Conservation (phyloP, 2,329 filamentous ascomycete genomes). For the Erysiphe pulchra region DNA sequence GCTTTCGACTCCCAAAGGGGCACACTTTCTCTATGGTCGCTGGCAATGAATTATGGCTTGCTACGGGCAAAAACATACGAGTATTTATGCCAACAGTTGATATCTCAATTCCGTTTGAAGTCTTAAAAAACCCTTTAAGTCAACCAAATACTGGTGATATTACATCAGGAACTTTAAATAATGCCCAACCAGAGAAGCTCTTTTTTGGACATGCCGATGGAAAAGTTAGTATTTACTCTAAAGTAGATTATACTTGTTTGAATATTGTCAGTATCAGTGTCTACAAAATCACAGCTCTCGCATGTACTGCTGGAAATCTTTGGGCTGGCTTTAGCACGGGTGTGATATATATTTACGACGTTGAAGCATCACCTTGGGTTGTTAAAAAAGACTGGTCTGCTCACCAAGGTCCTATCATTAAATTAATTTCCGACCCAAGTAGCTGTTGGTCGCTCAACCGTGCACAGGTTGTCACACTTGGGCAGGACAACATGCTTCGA, state of each 20-base stretch:
- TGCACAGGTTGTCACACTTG: slow-evolving; percentile 63
- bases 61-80: slow-evolving; percentile 63
- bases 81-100: slow-evolving; percentile 53
- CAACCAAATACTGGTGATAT: slow-evolving; percentile 62
- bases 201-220: slow-evolving; percentile 86
- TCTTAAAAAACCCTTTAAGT: slow-evolving; percentile 42
- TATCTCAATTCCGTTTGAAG: slow-evolving; percentile 45
- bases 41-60: slow-evolving; percentile 70
- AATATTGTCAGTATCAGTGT: slow-evolving; percentile 64
- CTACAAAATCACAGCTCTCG: slow-evolving; percentile 81
- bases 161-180: slow-evolving; percentile 55
- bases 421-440: slow-evolving; percentile 51
- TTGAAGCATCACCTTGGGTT: slow-evolving; percentile 55
- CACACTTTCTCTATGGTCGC: slow-evolving; percentile 76
- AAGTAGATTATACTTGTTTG: slow-evolving; percentile 48
- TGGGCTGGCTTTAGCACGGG: slow-evolving; percentile 94
- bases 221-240: slow-evolving; percentile 79
- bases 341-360: slow-evolving; percentile 82
- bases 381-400: slow-evolving; percentile 89
- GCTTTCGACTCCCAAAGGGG: slow-evolving; percentile 52
- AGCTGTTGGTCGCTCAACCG: slow-evolving; percentile 69
- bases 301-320: slow-evolving; percentile 54
- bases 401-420: slow-evolving; percentile 59
- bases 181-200: slow-evolving; percentile 48
- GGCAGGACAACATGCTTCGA: slow-evolving; percentile 61